Evolutionary conservation across 2,329 filamentous ascomycete species (phyloP).

Genomic region (Colletotrichum tamarilloi): DNA sequence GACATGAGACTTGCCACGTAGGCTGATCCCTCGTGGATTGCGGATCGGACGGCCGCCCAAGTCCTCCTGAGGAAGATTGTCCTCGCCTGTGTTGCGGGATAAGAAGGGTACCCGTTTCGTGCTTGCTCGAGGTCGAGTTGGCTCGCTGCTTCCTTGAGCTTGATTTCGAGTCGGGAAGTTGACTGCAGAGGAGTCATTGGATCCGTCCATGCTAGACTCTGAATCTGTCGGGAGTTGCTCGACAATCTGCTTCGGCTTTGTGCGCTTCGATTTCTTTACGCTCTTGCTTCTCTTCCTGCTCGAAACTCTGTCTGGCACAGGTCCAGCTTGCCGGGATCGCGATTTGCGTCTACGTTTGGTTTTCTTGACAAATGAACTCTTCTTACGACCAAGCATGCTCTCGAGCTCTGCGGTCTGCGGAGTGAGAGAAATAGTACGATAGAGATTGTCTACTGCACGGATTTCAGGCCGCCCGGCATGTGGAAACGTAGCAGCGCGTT

Average conservation of each 20-base stretch:
- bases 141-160: conserved; percentile 33
- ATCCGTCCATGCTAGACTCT: conserved; percentile 30
- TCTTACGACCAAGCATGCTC: conserved; percentile 18
- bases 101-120: conserved; percentile 22
- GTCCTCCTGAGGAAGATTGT: conserved; percentile 41
- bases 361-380: not conserved
- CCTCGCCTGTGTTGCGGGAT: conserved; percentile 34
- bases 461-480: conserved; percentile 36
- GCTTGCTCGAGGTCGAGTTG: conserved; percentile 24
- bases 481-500: conserved; percentile 16
- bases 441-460: conserved; percentile 36
- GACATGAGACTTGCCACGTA: conserved; percentile 64
- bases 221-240: conserved; percentile 14
- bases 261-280: not conserved
- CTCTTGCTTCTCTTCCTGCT: conserved; percentile 20
- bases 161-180: conserved; percentile 32
- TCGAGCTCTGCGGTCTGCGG: conserved; percentile 13
- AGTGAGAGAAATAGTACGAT: conserved; percentile 27
- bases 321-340: not conserved
- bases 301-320: conserved; percentile 30
- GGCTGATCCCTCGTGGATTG: conserved; percentile 51
- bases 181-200: conserved; percentile 30
- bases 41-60: conserved; percentile 41
- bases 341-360: not conserved
- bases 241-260: conserved; percentile 1